Percentiles rank a stretch among this genome's conserved stretches.
Evolutionary conservation across 805 yeast species (phyloP).

Genomic region (Wickerhamiella occidentalis): DNA sequence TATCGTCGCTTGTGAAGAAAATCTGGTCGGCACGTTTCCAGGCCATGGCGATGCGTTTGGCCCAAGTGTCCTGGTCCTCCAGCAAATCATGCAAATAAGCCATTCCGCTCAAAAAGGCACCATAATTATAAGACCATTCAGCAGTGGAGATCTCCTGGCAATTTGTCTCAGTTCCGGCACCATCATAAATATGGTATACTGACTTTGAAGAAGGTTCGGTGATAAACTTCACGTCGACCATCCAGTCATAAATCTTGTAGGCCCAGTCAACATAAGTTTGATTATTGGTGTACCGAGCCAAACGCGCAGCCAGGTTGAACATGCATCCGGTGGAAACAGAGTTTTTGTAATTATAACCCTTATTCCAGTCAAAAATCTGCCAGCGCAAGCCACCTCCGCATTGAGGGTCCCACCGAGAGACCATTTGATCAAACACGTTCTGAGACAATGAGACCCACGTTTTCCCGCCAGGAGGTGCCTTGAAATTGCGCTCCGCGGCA

Average conservation of each 20-base stretch:
- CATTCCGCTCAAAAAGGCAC: conserved; percentile 51
- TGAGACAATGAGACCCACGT: conserved; percentile 65
- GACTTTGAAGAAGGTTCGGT: conserved; percentile 17
- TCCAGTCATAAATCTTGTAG: conserved; percentile 63
- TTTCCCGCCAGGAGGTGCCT: conserved; percentile 37
- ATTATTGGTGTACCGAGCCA: conserved; percentile 67
- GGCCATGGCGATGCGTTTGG: conserved; percentile 37
- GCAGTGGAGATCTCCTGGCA: conserved; percentile 41
- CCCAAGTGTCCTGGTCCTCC: conserved; percentile 32
- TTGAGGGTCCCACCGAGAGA: conserved; percentile 52
- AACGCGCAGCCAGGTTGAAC: conserved; percentile 69
- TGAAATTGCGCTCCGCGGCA: conserved; percentile 67
- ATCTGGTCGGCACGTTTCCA: conserved; percentile 33
- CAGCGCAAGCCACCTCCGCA: conserved; percentile 70
- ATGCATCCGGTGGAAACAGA: conserved; percentile 73
- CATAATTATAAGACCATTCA: conserved; percentile 69
- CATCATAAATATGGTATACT: conserved; percentile 47
- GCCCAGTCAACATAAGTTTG: conserved; percentile 60
- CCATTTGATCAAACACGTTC: conserved; percentile 74
- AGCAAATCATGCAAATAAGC: conserved; percentile 8
- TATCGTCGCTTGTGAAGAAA: conserved; percentile 34
- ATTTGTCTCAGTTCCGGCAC: conserved; percentile 38
- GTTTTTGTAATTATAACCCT: conserved; percentile 79
- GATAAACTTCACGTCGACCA: conserved; percentile 37
- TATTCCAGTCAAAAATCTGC: conserved; percentile 83